Percentiles rank a stretch among this genome's conserved stretches.
These are phyloP conservation scores for Oligophagozyma castellii DNA, from an alignment of 1,139 yeast genomes.

Conservation along the genomic window DNA sequence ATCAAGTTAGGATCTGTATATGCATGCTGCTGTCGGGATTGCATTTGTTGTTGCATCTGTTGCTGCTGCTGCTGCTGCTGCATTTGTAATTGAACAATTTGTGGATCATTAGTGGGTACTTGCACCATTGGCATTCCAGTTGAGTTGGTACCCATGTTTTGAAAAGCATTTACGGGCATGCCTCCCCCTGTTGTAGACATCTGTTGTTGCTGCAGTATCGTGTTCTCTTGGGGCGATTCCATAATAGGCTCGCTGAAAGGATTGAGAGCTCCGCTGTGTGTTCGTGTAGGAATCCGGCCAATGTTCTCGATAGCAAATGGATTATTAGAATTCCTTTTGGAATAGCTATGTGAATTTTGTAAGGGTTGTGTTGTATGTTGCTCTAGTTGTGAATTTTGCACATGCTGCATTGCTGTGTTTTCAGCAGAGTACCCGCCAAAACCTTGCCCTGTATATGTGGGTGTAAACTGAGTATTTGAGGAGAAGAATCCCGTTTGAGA, in stretches of 20 bases:
- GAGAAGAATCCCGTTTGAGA: constrained; percentile 5
- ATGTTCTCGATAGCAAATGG: constrained; percentile 13
- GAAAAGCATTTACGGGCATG: no score
- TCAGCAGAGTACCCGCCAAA: constrained; percentile 35
- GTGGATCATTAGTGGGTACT: no score
- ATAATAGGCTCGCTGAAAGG: not conserved
- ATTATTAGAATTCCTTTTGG: constrained; percentile 18
- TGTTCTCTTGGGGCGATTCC: not conserved
- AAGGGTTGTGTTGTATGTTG: constrained; percentile 10
- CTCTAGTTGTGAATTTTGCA: not conserved
- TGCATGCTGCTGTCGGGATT: constrained; percentile 3
- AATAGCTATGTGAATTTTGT: no score
- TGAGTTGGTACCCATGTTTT: constrained; percentile 1
- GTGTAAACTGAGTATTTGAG: constrained; percentile 12
- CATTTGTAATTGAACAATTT: no score
- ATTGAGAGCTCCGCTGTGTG: not conserved
- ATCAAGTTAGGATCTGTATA: no score
- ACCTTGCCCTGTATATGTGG: constrained; percentile 41
- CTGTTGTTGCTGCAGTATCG: not conserved
- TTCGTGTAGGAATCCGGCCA: not conserved
- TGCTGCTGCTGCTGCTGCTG: constrained; percentile 8
- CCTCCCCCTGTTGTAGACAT: constrained; percentile 1
- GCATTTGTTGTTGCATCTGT: constrained; percentile 4
- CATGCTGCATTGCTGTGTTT: not conserved
- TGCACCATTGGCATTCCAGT: no score